A percentile compares a stretch with the other conserved stretches of the same genome.
Conservation (phyloP, 2,329 filamentous ascomycete species). For the Aureobasidium sp. region DNA sequence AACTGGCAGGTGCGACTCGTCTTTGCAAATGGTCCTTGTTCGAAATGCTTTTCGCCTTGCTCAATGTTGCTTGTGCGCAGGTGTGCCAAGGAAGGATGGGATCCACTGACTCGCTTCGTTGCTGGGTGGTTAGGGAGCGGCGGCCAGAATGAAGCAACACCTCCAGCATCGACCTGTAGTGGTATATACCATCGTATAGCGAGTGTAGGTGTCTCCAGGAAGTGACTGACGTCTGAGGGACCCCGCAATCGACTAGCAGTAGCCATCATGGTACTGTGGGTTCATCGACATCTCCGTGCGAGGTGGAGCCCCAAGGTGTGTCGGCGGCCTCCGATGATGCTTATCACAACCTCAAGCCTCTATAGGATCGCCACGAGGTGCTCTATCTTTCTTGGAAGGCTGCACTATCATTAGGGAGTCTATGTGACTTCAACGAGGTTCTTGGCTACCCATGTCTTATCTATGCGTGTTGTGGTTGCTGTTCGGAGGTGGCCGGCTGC, state of each 20-base stretch:
- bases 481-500: not conserved
- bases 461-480: not conserved
- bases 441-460: not conserved
- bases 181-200: not conserved
- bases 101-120: not conserved
- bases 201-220: not conserved
- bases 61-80: not conserved
- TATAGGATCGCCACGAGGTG: not conserved
- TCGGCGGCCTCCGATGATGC: constrained; percentile 10
- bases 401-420: not conserved
- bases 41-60: not conserved
- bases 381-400: not conserved
- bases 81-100: constrained; percentile 1
- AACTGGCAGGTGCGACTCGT: not conserved
- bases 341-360: constrained; percentile 11
- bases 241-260: constrained; percentile 10
- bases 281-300: constrained; percentile 6
- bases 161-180: not conserved
- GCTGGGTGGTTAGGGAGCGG: not conserved
- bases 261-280: not conserved
- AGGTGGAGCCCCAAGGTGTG: constrained; percentile 6
- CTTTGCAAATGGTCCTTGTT: not conserved
- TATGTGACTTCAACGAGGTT: not conserved
- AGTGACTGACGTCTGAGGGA: not conserved
- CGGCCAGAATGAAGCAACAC: not conserved